A percentile compares a stretch with the other conserved stretches of the same genome.
Conservation (phyloP, 768 basidiomycete genomes). For the Tremella yokohamensis region DNA sequence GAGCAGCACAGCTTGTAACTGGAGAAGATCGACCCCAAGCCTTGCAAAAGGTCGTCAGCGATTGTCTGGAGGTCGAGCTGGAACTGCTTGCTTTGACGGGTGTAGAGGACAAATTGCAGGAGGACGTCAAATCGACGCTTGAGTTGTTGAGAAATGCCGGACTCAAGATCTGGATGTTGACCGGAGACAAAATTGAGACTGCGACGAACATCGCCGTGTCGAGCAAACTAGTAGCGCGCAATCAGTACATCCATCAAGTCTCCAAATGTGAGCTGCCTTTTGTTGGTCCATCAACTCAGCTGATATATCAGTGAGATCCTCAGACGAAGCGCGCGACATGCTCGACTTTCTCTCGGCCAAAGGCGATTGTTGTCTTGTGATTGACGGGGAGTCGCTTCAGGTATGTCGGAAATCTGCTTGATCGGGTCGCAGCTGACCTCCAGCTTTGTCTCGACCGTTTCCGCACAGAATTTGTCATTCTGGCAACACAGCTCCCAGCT, state of each 20-base stretch:
- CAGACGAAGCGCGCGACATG: slow-evolving; percentile 76
- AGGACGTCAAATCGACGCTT: slow-evolving; percentile 89
- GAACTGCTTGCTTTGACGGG: slow-evolving; percentile 92
- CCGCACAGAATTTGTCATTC: slow-evolving; percentile 90
- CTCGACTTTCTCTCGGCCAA: slow-evolving; percentile 92
- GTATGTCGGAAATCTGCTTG: slow-evolving; percentile 51
- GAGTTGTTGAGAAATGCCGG: slow-evolving; percentile 92
- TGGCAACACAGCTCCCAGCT: slow-evolving; percentile 89
- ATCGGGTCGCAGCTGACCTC: not conserved
- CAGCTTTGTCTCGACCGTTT: slow-evolving; percentile 88
- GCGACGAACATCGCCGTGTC: slow-evolving; percentile 97
- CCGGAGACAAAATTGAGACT: slow-evolving; percentile 98
- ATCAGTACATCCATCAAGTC: slow-evolving; percentile 96
- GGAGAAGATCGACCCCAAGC: slow-evolving; percentile 74
- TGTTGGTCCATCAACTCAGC: not conserved
- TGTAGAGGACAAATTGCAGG: slow-evolving; percentile 98
- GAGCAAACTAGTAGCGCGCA: slow-evolving; percentile 88
- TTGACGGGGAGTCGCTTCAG: slow-evolving; percentile 94
- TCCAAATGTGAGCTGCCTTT: slow-evolving; percentile 67
- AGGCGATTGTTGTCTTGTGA: slow-evolving; percentile 93
- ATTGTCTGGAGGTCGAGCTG: slow-evolving; percentile 79
- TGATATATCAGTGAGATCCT: slow-evolving; percentile 65
- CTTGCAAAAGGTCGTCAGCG: slow-evolving; percentile 68
- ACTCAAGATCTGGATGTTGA: slow-evolving; percentile 99
- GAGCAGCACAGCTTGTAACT: slow-evolving; percentile 71